Evolutionary conservation across 805 yeast genomes (phyloP).

Genomic region (Starmerella scarabaei): DNA sequence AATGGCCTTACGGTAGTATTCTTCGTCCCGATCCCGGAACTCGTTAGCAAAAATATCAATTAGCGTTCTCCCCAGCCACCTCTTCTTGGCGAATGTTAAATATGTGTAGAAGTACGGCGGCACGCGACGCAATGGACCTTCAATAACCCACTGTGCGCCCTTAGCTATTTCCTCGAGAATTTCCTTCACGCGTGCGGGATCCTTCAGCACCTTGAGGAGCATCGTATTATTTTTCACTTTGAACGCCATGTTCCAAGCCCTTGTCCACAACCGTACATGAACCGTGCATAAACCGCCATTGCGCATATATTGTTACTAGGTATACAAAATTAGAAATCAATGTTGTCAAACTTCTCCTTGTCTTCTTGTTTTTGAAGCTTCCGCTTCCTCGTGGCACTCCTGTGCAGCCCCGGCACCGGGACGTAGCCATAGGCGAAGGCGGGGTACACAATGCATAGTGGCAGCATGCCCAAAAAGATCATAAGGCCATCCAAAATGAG

Average conservation of each 20-base stretch:
- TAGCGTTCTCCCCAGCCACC: slow-evolving; percentile 82
- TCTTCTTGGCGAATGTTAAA: slow-evolving; percentile 73
- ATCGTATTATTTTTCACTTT: slow-evolving; percentile 19
- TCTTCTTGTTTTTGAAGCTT: too few species aligned
- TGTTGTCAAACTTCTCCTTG: too few species aligned
- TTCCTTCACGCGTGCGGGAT: slow-evolving; percentile 19
- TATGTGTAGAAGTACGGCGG: slow-evolving; percentile 82
- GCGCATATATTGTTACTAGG: too few species aligned
- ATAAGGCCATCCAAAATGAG: slow-evolving; percentile 50
- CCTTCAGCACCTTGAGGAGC: slow-evolving; percentile 19
- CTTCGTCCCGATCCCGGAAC: slow-evolving; percentile 64
- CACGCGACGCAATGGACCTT: slow-evolving; percentile 47
- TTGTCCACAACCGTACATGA: too few species aligned
- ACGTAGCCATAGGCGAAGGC: slow-evolving; percentile 40
- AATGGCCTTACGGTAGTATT: slow-evolving; percentile 52
- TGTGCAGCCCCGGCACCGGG: slow-evolving; percentile 20
- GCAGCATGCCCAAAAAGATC: slow-evolving; percentile 39
- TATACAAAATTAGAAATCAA: too few species aligned
- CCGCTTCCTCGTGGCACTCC: too few species aligned
- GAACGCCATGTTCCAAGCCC: slow-evolving; percentile 11
- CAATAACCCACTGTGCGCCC: slow-evolving; percentile 28
- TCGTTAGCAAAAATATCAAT: slow-evolving; percentile 72
- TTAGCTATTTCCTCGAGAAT: slow-evolving; percentile 20
- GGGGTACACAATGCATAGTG: slow-evolving; percentile 49
- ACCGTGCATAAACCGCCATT: too few species aligned